Conservation (phyloP, 345 rosid genomes). For the Linum tenue region DNA sequence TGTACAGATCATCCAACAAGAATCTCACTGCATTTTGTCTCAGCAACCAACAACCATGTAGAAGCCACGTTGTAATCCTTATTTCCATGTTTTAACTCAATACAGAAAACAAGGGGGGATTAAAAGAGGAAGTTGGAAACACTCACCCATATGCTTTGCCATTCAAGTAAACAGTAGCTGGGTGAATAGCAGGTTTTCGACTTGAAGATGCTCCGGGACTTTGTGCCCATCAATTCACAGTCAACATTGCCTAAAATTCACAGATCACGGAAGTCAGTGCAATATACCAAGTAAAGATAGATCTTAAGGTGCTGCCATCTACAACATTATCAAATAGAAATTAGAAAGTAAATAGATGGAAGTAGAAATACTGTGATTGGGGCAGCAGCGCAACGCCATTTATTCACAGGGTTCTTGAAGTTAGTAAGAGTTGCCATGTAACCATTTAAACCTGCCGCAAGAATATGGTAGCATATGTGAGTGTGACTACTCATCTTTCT, state of each 20-base stretch:
- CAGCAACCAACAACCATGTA: too few species aligned
- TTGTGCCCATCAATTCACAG: conserved; percentile 83
- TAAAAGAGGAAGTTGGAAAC: background rate
- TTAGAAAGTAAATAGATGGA: too few species aligned
- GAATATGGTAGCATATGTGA: conserved; percentile 77
- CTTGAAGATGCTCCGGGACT: conserved; percentile 58
- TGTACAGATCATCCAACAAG: too few species aligned
- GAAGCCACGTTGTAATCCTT: background rate
- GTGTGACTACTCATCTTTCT: too few species aligned
- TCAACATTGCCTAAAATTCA: conserved; percentile 74
- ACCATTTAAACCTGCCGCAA: conserved; percentile 96
- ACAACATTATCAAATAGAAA: conserved; percentile 1
- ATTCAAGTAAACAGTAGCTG: conserved; percentile 81
- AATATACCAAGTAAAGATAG: background rate
- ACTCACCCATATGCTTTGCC: conserved; percentile 96
- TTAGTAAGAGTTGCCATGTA: too few species aligned
- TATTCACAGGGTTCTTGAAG: too few species aligned
- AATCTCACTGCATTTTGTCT: too few species aligned
- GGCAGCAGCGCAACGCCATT: conserved; percentile 97
- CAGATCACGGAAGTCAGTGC: conserved; percentile 4
- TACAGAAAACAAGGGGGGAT: background rate
- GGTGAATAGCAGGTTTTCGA: conserved; percentile 92
- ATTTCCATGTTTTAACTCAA: background rate
- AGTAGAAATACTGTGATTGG: conserved; percentile 76
- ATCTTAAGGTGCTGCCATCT: background rate